Base-by-base conservation (phyloP, 2,329 filamentous ascomycete genomes). In the Hawksworthiomyces lignivorus region DNA sequence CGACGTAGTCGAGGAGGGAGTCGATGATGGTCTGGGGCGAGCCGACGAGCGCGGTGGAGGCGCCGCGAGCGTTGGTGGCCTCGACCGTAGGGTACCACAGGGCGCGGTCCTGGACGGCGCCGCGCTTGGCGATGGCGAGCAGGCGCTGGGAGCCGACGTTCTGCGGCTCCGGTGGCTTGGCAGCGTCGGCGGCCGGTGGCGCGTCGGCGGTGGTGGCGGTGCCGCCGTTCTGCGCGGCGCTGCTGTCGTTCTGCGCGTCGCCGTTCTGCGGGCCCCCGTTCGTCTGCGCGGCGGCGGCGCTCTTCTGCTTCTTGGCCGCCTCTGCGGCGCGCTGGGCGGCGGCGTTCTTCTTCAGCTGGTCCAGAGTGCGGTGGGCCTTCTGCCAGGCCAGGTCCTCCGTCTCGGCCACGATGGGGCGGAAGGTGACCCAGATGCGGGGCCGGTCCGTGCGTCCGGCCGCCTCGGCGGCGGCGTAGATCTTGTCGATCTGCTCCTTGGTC, bases 11-110 rank as follows among this genome's bases (percentile, higher is more conserved):
- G 3, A 78, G 50, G 20, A 77, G 64, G 7, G 72, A 73, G 28
- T 76, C 71, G 2, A 63, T 57, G 12, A 78, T 58, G 0, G 72
- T 77, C 54, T 74, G 59, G 19, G 61, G 61, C 3, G 70, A 73
- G 4, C 75, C 75, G 0, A 78, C 75, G 27, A 79, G 57, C 0
- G 75, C 75, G 1, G 75, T 80, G 0, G 73, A 76, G 0, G 75
- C 75, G 1, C 75, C 75, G 1, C 72, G 63, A 1, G 75, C 75
- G 52, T 74, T 74, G 1, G 75, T 79, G 2, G 75, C 75, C 3
- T 73, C 77, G 5, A 79, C 75, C 0, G 75, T 79, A 1, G 75
- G 73, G 54, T 78, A 80, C 75, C 75, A 80, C n/a, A 79, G 57
- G 1, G 72, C 74, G 15, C 74, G 70, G 52, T 80, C 75, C 48